Evolutionary conservation across 148 eudicot species (phyloP).

Genomic region (Rhododendron molle): DNA sequence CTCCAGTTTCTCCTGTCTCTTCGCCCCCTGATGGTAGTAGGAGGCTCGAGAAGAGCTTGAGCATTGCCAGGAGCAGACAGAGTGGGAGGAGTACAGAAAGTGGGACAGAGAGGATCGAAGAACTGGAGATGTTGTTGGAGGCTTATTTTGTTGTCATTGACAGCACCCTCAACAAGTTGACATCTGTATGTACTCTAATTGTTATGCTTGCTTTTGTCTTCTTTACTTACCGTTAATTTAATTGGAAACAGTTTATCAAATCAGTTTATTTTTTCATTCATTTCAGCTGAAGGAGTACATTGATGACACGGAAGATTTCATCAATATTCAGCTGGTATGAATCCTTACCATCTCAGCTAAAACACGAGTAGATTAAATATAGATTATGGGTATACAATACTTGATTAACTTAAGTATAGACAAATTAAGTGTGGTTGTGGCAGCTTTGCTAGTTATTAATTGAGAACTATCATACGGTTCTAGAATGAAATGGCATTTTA

Average conservation of each 20-base stretch:
- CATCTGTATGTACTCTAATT: conserved; percentile 52
- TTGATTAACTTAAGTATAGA: neutral
- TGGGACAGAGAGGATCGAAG: conserved; percentile 68
- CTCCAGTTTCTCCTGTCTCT: conserved; percentile 91
- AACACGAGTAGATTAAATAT: neutral
- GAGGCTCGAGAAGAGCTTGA: conserved; percentile 76
- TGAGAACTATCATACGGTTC: neutral
- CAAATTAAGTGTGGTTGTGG: neutral
- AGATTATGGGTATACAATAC: neutral
- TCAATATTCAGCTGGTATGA: conserved; percentile 95
- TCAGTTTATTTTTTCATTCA: neutral
- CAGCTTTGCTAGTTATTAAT: neutral
- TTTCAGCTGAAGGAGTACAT: conserved; percentile 98
- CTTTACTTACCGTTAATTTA: neutral
- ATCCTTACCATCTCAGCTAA: neutral
- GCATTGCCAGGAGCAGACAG: conserved; percentile 83
- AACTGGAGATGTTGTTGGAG: conserved; percentile 95
- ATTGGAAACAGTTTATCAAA: neutral
- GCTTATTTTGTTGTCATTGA: conserved; percentile 97
- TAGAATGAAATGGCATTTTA: conserved; percentile 2
- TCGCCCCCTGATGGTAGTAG: conserved; percentile 62
- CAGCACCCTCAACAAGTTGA: conserved; percentile 90
- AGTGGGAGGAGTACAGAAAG: conserved; percentile 81
- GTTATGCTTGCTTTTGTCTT: neutral
- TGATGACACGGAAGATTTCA: conserved; percentile 97